Evolutionary conservation across 768 basidiomycete species (phyloP).

Genomic region (Phylloporus rhodoxanthus): DNA sequence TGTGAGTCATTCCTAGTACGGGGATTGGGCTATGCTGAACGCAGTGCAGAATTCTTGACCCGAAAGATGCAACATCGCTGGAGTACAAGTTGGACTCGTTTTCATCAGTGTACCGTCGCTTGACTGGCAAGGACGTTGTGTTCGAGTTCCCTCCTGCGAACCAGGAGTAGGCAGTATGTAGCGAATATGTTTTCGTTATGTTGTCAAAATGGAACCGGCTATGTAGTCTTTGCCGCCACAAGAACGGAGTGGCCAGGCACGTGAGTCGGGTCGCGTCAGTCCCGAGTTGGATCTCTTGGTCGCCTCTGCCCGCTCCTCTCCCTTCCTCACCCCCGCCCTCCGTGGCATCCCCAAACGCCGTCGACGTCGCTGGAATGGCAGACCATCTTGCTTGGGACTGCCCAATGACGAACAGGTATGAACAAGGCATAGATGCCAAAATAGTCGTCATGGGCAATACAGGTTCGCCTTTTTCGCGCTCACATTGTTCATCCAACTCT

Average conservation of each 20-base stretch:
- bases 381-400: conserved; percentile 59
- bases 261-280: conserved; percentile 32
- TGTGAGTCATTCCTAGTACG: conserved; percentile 55
- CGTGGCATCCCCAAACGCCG: conserved; percentile 36
- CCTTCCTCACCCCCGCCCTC: conserved; percentile 40
- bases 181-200: conserved; percentile 28
- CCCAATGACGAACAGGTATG: conserved; percentile 63
- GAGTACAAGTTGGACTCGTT: conserved; percentile 99
- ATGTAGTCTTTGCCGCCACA: conserved; percentile 24
- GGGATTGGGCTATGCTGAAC: conserved; percentile 13
- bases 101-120: conserved; percentile 89
- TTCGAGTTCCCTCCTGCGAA: conserved; percentile 84
- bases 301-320: conserved; percentile 23
- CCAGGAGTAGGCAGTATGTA: conserved; percentile 50
- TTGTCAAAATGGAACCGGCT: conserved; percentile 34
- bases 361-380: conserved; percentile 40
- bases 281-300: conserved; percentile 27
- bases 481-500: conserved; percentile 16
- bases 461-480: conserved; percentile 33
- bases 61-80: conserved; percentile 94
- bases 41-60: conserved; percentile 78
- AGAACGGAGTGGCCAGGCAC: conserved; percentile 22
- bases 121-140: conserved; percentile 95
- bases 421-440: conserved; percentile 88
- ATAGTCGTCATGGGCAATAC: conserved; percentile 91